Percentiles rank a stretch among this genome's conserved stretches.
phyloP scores from a whole-genome alignment of 768 basidiomycete species.

The Termitomyces sp. region DNA sequence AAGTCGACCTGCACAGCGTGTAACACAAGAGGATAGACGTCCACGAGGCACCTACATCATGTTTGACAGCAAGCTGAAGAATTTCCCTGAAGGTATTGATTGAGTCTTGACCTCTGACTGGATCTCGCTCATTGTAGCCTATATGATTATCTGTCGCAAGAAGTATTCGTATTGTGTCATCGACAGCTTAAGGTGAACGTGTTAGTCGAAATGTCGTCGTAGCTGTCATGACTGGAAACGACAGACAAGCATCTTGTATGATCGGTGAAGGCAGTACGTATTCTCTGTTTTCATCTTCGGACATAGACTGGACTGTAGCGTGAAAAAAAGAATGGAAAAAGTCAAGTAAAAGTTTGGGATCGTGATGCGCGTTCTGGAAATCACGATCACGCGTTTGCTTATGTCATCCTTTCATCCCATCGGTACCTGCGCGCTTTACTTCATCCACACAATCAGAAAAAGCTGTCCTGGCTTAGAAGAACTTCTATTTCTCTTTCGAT shows the following conservation, averaged over 20 bases:
- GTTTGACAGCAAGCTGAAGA: conserved; percentile 81
- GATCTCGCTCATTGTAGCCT: conserved; percentile 92
- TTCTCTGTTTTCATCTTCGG: conserved; percentile 18
- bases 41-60: conserved; percentile 52
- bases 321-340: not conserved
- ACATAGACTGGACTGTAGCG: conserved; percentile 8
- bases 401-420: not conserved
- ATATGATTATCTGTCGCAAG: conserved; percentile 97
- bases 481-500: too few relatives aligned
- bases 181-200: conserved; percentile 32
- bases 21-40: conserved; percentile 6
- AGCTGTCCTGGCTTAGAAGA: too few relatives aligned
- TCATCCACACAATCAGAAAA: too few relatives aligned
- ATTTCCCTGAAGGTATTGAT: conserved; percentile 96
- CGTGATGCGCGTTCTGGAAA: conserved; percentile 4
- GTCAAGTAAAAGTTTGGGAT: not conserved
- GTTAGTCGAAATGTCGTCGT: conserved; percentile 4
- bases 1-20: conserved; percentile 73
- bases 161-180: conserved; percentile 75
- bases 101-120: conserved; percentile 89
- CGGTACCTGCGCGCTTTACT: too few relatives aligned
- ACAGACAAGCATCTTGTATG: conserved; percentile 36
- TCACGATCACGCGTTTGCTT: conserved; percentile 5
- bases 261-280: conserved; percentile 24
- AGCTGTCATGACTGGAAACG: conserved; percentile 13